Evolutionary conservation across 495 filamentous ascomycete species (phyloP).

Genomic region (Penicillium argentinense): DNA sequence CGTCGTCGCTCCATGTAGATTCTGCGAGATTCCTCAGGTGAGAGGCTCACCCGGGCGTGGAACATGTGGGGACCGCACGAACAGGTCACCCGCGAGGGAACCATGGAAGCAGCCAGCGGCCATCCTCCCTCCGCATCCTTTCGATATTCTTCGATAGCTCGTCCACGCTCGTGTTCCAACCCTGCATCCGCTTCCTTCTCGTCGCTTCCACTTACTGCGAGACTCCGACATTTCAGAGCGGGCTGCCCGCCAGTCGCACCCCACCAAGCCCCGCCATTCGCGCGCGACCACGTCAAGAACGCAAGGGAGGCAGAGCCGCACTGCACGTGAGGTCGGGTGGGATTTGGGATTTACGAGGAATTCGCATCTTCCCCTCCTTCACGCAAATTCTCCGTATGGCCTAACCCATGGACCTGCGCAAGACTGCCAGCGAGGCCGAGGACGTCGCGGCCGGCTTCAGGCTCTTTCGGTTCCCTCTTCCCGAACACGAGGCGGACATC

Average conservation of each 20-base stretch:
- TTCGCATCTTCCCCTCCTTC: conserved; percentile 6
- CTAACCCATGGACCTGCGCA: conserved; percentile 46
- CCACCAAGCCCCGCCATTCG: conserved; percentile 31
- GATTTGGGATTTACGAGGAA: neutral
- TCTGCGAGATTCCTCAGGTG: too few species aligned
- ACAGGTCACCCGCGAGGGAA: too few species aligned
- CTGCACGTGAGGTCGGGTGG: conserved; percentile 17
- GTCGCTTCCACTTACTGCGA: too few species aligned
- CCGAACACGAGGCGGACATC: conserved; percentile 54
- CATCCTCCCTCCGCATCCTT: too few species aligned
- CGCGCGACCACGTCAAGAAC: conserved; percentile 30
- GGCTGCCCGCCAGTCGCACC: conserved; percentile 10
- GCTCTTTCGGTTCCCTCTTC: conserved; percentile 51
- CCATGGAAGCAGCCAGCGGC: too few species aligned
- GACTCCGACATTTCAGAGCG: neutral
- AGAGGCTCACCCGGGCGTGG: too few species aligned
- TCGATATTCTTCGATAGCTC: too few species aligned
- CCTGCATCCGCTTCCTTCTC: too few species aligned
- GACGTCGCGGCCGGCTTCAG: conserved; percentile 54
- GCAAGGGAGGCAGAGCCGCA: conserved; percentile 29
- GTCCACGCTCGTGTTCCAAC: too few species aligned
- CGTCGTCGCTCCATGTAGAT: too few species aligned
- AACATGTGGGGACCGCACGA: too few species aligned
- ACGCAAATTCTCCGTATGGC: conserved; percentile 22
- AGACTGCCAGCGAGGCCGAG: conserved; percentile 50